A percentile compares a stretch with the other conserved stretches of the same genome.
These are phyloP conservation scores for Chimonanthus salicifolius DNA, from an alignment of 164 flowering plant species.

Conservation along the genomic window DNA sequence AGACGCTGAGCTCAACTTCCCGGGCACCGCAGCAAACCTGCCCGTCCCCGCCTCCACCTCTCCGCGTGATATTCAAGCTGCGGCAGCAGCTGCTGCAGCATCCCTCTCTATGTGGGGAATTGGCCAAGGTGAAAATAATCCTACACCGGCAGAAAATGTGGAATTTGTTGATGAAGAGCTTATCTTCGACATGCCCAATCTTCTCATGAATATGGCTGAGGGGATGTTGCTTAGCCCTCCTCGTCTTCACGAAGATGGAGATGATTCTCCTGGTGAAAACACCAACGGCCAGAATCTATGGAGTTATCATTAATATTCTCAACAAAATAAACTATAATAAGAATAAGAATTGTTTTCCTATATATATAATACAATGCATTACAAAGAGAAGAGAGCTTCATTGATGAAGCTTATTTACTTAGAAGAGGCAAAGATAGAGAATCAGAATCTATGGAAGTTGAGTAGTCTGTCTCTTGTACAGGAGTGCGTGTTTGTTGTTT, in stretches of 20 bases:
- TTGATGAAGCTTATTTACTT: not conserved
- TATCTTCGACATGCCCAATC: slow-evolving; percentile 74
- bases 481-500: not conserved
- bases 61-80: slow-evolving; percentile 50
- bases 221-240: slow-evolving; percentile 87
- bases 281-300: slow-evolving; percentile 35
- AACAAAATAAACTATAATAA: not conserved
- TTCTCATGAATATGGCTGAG: slow-evolving; percentile 67
- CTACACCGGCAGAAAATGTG: not conserved
- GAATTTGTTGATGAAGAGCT: slow-evolving; percentile 63
- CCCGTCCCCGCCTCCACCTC: slow-evolving; percentile 49
- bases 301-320: slow-evolving; percentile 30
- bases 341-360: not conserved
- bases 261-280: not conserved
- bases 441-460: not conserved
- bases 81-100: slow-evolving; percentile 53
- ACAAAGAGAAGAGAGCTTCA: not conserved
- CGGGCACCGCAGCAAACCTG: slow-evolving; percentile 32
- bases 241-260: slow-evolving; percentile 28
- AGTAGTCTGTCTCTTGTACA: not conserved
- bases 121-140: not conserved
- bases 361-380: too few species aligned
- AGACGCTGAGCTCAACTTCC: slow-evolving; percentile 57
- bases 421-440: not conserved
- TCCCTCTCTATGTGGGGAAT: slow-evolving; percentile 18